Evolutionary conservation across 257 asterid genomes (phyloP), one percentile per base, ranked within the genome.

Genomic region (Lantana camara): DNA sequence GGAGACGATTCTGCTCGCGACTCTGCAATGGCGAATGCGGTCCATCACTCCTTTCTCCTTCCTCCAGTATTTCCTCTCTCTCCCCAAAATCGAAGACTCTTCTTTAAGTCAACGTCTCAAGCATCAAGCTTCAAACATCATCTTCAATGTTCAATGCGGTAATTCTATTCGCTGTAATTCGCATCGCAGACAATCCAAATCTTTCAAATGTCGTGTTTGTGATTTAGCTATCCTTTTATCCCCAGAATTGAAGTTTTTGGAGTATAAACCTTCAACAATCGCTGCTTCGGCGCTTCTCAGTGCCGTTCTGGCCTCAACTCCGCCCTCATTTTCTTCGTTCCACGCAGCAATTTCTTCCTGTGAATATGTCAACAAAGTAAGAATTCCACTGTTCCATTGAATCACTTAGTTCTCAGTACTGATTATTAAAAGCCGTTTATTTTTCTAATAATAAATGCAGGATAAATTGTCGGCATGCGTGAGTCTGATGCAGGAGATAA

Each of bases 21-120:
- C 76, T 7, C 87, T 84, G 37, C 65, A 69, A 22, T 84, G 91
- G 91, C 75, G 91, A 50, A 73, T 81, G 81, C 75, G 91, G 30
- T 84, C 83, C 4, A 69, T 84, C 61, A 84, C 91, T 21, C 91
- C 91, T 34, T 81, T 84, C 77, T 81, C 91, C 7, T 84, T 84
- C 40, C 83, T 84, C 68, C 71, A 60, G 10, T 67, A 66, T 63
- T 84, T 81, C 50, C 17, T 72, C 58, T 75, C 89, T 14, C 27
- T 80, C 19, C 52, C 76, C 40, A 14, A 76, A 0, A 50, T 56
- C 48, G 40, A 70, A 6, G 85, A 76, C 73, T 45, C 80, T 53
- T 60, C 54, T 37, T 40, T 72, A 54, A n/a, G 65, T 68, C 67
- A 38, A 13, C 60, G 79, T 56, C 80, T 85, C 45, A 66, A 56